These are phyloP conservation scores for Penicillium sp. DNA, from an alignment of 2,329 filamentous ascomycete species.

Conservation along the genomic window DNA sequence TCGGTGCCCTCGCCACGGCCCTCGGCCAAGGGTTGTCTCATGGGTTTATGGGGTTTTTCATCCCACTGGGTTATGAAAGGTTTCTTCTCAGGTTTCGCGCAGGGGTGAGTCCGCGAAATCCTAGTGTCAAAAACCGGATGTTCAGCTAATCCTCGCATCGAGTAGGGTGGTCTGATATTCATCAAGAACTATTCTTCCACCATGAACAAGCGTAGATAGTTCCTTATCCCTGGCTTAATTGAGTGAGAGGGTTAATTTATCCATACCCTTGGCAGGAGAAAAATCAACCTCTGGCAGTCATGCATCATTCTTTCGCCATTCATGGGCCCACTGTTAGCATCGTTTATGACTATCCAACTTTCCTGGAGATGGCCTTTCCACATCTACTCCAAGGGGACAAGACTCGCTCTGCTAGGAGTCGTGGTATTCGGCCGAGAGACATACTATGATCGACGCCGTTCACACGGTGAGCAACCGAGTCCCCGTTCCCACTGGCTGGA, in stretches of 20 bases:
- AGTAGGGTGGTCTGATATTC: slow-evolving; percentile 47
- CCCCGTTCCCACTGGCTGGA: slow-evolving; percentile 33
- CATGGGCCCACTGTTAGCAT: slow-evolving; percentile 38
- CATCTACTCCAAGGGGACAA: slow-evolving; percentile 40
- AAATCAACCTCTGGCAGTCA: slow-evolving; percentile 46
- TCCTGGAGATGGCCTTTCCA: slow-evolving; percentile 45
- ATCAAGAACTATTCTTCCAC: slow-evolving; percentile 50
- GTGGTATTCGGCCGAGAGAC: slow-evolving; percentile 45
- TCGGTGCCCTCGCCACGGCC: slow-evolving; percentile 43
- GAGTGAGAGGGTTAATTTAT: too few species aligned
- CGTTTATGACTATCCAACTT: slow-evolving; percentile 44
- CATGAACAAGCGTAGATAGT: slow-evolving; percentile 40
- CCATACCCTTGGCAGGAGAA: slow-evolving; percentile 13
- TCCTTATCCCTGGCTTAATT: too few species aligned
- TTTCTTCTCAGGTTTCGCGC: slow-evolving; percentile 49
- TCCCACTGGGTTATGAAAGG: slow-evolving; percentile 50
- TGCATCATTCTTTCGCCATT: slow-evolving; percentile 39
- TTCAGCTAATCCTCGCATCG: neutral
- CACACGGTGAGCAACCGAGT: slow-evolving; percentile 23
- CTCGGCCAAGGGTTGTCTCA: slow-evolving; percentile 46
- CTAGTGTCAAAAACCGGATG: too few species aligned
- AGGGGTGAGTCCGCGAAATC: slow-evolving; percentile 36
- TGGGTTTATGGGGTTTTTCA: slow-evolving; percentile 45
- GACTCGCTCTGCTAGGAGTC: slow-evolving; percentile 38
- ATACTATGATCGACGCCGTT: slow-evolving; percentile 38